Conservation (phyloP, 176 grass and related monocot species). For the Zea mays region Zm-B73-REFERENCE-NAM-5.0 NC_050104.1:143358001-143358500, state of each 20-base stretch:
- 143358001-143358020: no score
- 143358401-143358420: not conserved
- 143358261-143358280: not conserved
- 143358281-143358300: slow-evolving; percentile 17
- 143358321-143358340: not conserved
- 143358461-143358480: not conserved
- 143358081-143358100: not conserved
- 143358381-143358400: not conserved
- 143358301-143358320: not conserved
- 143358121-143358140: not conserved
- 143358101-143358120: not conserved
- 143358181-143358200: not conserved
- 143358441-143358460: not conserved
- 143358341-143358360: slow-evolving; percentile 4
- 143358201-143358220: not conserved
- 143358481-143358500: slow-evolving; percentile 11
- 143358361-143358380: slow-evolving; percentile 13
- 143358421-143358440: not conserved
- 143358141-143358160: not conserved
- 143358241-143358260: not conserved
- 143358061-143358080: no score
- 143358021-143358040: no score
- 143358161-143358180: not conserved
- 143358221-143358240: not conserved
- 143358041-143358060: no score